These are phyloP conservation scores for Trichoderma sp. DNA, from an alignment of 2,329 filamentous ascomycete genomes.

Conservation along the genomic window DNA sequence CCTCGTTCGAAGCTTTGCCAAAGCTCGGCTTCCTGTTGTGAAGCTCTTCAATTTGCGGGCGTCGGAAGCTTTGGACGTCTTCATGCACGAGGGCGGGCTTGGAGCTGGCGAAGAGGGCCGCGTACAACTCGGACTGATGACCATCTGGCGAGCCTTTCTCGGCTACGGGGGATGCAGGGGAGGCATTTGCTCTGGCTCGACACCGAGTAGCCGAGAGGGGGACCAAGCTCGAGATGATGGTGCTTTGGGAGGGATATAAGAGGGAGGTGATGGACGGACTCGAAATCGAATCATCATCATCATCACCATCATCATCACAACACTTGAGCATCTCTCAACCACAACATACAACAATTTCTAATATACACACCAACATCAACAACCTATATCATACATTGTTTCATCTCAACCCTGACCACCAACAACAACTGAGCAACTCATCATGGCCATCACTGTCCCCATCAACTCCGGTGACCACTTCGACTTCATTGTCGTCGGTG, in stretches of 20 bases:
- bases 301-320: not conserved
- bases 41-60: too few species aligned
- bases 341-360: not conserved
- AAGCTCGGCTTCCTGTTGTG: conserved; percentile 9
- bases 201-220: not conserved
- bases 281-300: not conserved
- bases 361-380: not conserved
- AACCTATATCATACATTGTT: too few species aligned
- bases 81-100: not conserved
- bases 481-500: conserved; percentile 40
- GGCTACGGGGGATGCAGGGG: not conserved
- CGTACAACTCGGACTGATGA: not conserved
- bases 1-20: not conserved
- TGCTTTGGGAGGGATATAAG: conserved; percentile 2
- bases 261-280: not conserved
- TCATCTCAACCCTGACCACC: too few species aligned
- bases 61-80: not conserved
- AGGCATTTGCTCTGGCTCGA: not conserved
- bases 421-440: too few species aligned
- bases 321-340: conserved; percentile 25
- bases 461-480: conserved; percentile 28
- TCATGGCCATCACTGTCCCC: conserved; percentile 17
- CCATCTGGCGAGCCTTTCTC: not conserved
- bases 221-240: not conserved
- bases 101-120: too few species aligned